These are phyloP conservation scores for Paratinospora sagittata DNA, from an alignment of 164 flowering plant species.

Conservation along the genomic window DNA sequence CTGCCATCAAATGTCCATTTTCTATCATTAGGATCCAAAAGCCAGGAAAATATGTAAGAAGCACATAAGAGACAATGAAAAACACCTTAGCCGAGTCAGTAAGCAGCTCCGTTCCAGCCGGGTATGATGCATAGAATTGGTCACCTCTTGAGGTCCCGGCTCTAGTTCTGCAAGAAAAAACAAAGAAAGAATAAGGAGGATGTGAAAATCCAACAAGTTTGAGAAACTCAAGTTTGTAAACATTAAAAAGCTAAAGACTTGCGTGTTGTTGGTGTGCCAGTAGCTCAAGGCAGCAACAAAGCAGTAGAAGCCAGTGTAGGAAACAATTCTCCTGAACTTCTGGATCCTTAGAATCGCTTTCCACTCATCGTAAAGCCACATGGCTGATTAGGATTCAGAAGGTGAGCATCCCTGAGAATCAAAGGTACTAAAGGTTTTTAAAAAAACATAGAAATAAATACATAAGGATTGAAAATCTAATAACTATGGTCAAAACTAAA, in stretches of 20 bases:
- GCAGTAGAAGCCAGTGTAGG: conserved; percentile 63
- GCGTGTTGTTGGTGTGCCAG: conserved; percentile 78
- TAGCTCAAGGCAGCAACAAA: conserved; percentile 44
- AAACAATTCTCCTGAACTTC: conserved; percentile 63
- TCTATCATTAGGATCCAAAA: not conserved
- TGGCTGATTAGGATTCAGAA: conserved; percentile 10
- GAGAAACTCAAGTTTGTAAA: not conserved
- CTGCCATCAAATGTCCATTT: conserved; percentile 26
- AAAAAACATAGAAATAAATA: not conserved
- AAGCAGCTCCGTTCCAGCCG: not conserved
- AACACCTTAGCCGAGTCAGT: conserved; percentile 12
- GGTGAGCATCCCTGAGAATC: not conserved
- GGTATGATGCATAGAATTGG: not conserved
- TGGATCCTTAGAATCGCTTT: conserved; percentile 60
- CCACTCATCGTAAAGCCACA: conserved; percentile 41
- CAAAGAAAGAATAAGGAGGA: conserved; percentile 1
- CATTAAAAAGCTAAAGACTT: conserved; percentile 19
- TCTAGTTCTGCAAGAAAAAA: conserved; percentile 56
- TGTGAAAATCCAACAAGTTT: not conserved
- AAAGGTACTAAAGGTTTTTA: not conserved
- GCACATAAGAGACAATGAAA: not conserved
- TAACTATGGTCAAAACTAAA: too few species aligned
- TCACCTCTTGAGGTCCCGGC: conserved; percentile 63
- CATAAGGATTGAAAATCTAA: too few species aligned
- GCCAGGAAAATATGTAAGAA: not conserved